Conservation (phyloP, 768 basidiomycete genomes). For the Agaricus blazei region DNA sequence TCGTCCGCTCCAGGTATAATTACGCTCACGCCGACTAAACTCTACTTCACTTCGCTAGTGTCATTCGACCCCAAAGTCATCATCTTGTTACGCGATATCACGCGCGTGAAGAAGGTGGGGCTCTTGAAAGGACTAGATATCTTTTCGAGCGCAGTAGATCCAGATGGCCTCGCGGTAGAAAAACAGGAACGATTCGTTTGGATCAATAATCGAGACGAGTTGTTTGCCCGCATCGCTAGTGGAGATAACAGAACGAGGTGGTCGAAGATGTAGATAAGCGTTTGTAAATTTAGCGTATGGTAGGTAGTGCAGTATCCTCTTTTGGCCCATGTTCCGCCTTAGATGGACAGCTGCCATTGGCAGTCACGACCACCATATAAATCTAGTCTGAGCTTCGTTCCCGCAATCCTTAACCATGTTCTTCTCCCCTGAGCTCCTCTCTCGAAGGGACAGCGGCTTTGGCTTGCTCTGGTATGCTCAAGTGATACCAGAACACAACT, state of each 20-base stretch:
- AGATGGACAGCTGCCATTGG: not conserved
- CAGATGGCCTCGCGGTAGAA: constrained; percentile 26
- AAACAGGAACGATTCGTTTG: constrained; percentile 53
- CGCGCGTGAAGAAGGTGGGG: constrained; percentile 53
- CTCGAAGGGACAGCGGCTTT: constrained; percentile 81
- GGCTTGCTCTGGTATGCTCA: constrained; percentile 71
- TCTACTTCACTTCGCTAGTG: constrained; percentile 55
- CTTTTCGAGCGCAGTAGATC: constrained; percentile 28
- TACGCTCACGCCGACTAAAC: constrained; percentile 41
- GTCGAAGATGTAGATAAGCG: not conserved
- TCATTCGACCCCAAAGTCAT: constrained; percentile 38
- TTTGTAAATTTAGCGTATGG: not conserved
- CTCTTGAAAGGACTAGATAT: constrained; percentile 49
- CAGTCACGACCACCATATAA: not conserved
- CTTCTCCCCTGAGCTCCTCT: constrained; percentile 77
- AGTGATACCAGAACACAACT: not conserved
- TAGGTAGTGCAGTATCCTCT: not conserved
- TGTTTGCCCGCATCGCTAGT: constrained; percentile 61
- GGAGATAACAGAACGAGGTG: not conserved
- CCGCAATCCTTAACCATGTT: constrained; percentile 52
- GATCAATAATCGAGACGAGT: constrained; percentile 58
- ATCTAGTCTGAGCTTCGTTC: not conserved
- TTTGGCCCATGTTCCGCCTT: not conserved
- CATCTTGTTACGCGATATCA: constrained; percentile 41
- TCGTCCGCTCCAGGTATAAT: constrained; percentile 52